Conservation (phyloP, 2,329 filamentous ascomycete species). For the Sphaerulina populicola region DNA sequence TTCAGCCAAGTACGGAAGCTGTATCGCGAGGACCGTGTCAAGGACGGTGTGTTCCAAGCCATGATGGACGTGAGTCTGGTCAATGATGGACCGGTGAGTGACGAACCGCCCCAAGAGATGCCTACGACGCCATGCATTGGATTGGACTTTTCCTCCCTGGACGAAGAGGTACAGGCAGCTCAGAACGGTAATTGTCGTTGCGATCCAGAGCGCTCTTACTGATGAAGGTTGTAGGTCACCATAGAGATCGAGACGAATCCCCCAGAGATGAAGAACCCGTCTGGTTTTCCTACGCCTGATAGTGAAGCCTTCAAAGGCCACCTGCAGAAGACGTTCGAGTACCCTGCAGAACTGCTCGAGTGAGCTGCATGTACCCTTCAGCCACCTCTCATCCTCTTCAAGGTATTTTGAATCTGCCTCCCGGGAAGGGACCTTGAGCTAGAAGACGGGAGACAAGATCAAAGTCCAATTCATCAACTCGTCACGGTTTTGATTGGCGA, state of each 20-base stretch:
- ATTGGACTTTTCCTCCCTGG: constrained; percentile 49
- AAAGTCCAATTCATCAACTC: background rate
- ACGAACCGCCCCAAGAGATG: constrained; percentile 9
- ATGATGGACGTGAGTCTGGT: constrained; percentile 97
- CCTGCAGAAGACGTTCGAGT: constrained; percentile 31
- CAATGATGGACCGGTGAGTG: constrained; percentile 70
- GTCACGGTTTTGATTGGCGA: constrained; percentile 5
- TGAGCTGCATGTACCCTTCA: constrained; percentile 10
- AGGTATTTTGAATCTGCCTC: too few relatives aligned
- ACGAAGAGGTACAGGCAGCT: constrained; percentile 45
- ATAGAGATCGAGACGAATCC: constrained; percentile 44
- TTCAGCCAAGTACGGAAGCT: constrained; percentile 63
- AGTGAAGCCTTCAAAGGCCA: constrained; percentile 28
- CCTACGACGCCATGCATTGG: constrained; percentile 12
- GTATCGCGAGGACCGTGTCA: constrained; percentile 67
- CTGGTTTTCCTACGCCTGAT: constrained; percentile 24
- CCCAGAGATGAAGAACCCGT: constrained; percentile 34
- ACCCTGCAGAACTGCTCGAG: constrained; percentile 33
- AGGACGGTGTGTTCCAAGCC: constrained; percentile 93
- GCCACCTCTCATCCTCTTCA: background rate
- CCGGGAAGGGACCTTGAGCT: background rate
- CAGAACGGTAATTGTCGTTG: constrained; percentile 7
- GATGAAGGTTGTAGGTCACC: constrained; percentile 37
- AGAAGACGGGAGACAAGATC: background rate
- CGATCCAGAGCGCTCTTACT: constrained; percentile 3